Evolutionary conservation across 176 grass and related monocot species (phyloP).

Genomic region (Carex kokanica): DNA sequence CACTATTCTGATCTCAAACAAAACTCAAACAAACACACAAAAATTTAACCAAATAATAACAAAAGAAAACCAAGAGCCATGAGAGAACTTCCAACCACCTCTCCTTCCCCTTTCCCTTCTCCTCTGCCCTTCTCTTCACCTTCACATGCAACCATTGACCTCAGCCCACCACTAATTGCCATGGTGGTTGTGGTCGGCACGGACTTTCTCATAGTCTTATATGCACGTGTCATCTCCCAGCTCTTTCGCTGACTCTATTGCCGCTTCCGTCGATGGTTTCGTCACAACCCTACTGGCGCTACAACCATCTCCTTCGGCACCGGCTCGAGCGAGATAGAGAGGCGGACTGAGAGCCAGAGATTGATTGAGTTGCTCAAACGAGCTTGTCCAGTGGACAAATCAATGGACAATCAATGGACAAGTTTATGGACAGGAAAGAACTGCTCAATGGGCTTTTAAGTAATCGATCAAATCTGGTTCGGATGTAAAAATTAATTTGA

Average conservation of each 20-base stretch:
- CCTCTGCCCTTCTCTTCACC: conserved; percentile 16
- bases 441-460: too few relatives aligned
- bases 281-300: conserved; percentile 37
- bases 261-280: conserved; percentile 29
- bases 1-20: too few relatives aligned
- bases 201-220: conserved; percentile 84
- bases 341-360: too few relatives aligned
- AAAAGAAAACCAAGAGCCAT: background rate
- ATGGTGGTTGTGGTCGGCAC: conserved; percentile 91
- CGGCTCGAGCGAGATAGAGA: too few relatives aligned
- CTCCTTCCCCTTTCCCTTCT: conserved; percentile 28
- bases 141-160: conserved; percentile 13
- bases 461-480: too few relatives aligned
- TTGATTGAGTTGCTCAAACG: too few relatives aligned
- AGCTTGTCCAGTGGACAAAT: too few relatives aligned
- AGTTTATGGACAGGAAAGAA: too few relatives aligned
- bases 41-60: background rate
- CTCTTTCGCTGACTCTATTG: conserved; percentile 37
- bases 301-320: conserved; percentile 30
- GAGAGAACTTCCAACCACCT: background rate
- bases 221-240: conserved; percentile 61
- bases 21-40: background rate
- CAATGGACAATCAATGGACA: too few relatives aligned
- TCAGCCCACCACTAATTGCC: conserved; percentile 92
- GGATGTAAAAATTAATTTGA: too few relatives aligned